Percentiles rank a stretch among this genome's conserved stretches.
Evolutionary conservation across 257 asterid genomes (phyloP).

Genomic region (Nicotiana tomentosiformis): DNA sequence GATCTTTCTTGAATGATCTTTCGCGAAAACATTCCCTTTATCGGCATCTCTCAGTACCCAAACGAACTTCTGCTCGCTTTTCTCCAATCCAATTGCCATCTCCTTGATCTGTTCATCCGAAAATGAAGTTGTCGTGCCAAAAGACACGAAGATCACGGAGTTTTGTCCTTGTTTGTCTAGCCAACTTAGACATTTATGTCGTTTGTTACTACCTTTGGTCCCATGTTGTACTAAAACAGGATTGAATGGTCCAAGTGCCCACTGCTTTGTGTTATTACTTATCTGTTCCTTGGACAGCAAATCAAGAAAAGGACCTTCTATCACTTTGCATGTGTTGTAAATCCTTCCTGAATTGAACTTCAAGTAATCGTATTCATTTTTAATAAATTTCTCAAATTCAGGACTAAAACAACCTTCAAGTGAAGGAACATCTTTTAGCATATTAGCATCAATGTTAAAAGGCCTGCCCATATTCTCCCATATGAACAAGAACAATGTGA

Average conservation of each 20-base stretch:
- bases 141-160: slow-evolving; percentile 37
- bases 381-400: slow-evolving; percentile 32
- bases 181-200: slow-evolving; percentile 42
- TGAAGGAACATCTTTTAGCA: slow-evolving; percentile 30
- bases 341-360: slow-evolving; percentile 41
- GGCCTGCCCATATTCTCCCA: slow-evolving; percentile 54
- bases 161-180: slow-evolving; percentile 26
- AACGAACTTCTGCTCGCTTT: too few relatives aligned
- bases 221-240: slow-evolving; percentile 23
- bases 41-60: too few relatives aligned
- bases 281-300: slow-evolving; percentile 27
- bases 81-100: too few relatives aligned
- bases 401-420: slow-evolving; percentile 42
- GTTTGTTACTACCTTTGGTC: not conserved
- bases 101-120: too few relatives aligned
- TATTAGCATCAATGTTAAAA: slow-evolving; percentile 25
- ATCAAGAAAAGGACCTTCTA: slow-evolving; percentile 49
- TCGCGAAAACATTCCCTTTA: slow-evolving; percentile 6
- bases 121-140: too few relatives aligned
- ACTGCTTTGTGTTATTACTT: slow-evolving; percentile 32
- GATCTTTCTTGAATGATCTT: not conserved
- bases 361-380: slow-evolving; percentile 27
- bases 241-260: slow-evolving; percentile 79
- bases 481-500: slow-evolving; percentile 35
- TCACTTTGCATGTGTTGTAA: slow-evolving; percentile 50